These are phyloP conservation scores for Chalciporus chontae DNA, from an alignment of 768 basidiomycete genomes.

Conservation along the genomic window DNA sequence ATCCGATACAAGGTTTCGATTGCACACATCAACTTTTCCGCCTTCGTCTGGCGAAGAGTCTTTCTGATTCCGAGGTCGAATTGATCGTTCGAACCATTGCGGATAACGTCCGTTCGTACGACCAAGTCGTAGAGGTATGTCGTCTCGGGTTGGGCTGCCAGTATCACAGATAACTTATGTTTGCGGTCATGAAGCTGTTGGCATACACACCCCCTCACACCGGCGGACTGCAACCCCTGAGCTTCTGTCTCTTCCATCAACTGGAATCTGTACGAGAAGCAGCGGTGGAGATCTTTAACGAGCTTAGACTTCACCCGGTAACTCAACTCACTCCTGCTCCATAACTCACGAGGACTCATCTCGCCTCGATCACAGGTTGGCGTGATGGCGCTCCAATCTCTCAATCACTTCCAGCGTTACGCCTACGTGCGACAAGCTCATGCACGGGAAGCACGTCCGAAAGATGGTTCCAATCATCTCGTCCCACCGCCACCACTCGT, in stretches of 20 bases:
- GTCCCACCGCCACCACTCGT: conserved; percentile 29
- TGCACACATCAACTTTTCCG: conserved; percentile 82
- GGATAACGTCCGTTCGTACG: conserved; percentile 72
- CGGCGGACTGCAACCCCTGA: conserved; percentile 81
- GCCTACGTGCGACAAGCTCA: conserved; percentile 84
- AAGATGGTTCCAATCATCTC: conserved; percentile 34
- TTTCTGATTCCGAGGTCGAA: conserved; percentile 71
- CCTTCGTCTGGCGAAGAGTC: conserved; percentile 66
- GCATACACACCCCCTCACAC: conserved; percentile 69
- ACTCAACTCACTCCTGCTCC: conserved; percentile 21
- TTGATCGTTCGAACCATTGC: conserved; percentile 72
- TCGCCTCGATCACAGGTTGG: conserved; percentile 55
- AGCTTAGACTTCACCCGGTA: conserved; percentile 74
- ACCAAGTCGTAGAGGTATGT: conserved; percentile 84
- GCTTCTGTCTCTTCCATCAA: conserved; percentile 91
- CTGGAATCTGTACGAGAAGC: conserved; percentile 69
- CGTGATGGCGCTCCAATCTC: conserved; percentile 65
- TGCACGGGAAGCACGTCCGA: conserved; percentile 48
- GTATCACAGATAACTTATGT: not conserved
- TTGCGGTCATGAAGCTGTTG: conserved; percentile 56
- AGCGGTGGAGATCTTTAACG: conserved; percentile 82
- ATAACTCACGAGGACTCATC: not conserved
- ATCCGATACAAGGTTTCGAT: conserved; percentile 78
- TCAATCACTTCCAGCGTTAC: conserved; percentile 88
- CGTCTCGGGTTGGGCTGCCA: not conserved